phyloP scores from a whole-genome alignment of 2,329 filamentous ascomycete genomes.

The Raffaelea deltoideospora region DNA sequence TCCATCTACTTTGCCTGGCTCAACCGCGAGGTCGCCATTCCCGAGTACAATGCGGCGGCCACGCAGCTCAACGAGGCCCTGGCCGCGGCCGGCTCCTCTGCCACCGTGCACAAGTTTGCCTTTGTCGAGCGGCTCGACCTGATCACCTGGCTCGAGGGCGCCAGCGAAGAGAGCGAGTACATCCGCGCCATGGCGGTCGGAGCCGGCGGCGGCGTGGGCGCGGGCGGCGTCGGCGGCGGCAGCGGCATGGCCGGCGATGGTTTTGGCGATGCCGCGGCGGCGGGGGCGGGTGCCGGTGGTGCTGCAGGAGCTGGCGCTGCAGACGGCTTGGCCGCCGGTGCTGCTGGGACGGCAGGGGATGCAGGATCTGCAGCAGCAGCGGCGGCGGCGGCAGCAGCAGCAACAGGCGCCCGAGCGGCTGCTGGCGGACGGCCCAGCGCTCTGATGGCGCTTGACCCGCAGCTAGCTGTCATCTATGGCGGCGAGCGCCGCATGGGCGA shows the following conservation, averaged over 20 bases:
- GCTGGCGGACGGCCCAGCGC: conserved; percentile 45
- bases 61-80: conserved; percentile 70
- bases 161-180: conserved; percentile 80
- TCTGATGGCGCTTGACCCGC: conserved; percentile 58
- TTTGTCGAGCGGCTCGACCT: conserved; percentile 88
- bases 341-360: too few species aligned
- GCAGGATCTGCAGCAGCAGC: too few species aligned
- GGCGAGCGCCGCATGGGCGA: conserved; percentile 86
- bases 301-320: too few species aligned
- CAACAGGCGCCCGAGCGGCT: conserved; percentile 26
- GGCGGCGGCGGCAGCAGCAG: conserved; percentile 15
- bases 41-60: conserved; percentile 78
- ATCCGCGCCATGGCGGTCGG: conserved; percentile 73
- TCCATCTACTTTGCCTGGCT: conserved; percentile 95
- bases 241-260: conserved; percentile 16
- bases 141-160: conserved; percentile 84
- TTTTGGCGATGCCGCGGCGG: conserved; percentile 15
- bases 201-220: conserved; percentile 28
- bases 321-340: too few species aligned
- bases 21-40: conserved; percentile 79
- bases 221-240: conserved; percentile 16
- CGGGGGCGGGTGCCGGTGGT: conserved; percentile 18
- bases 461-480: conserved; percentile 77
- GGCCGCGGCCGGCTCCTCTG: conserved; percentile 32
- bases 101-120: conserved; percentile 69